Evolutionary conservation across 768 basidiomycete species (phyloP), one percentile per base, ranked within the genome.

Genomic region (Boletus rubroflammeus): DNA sequence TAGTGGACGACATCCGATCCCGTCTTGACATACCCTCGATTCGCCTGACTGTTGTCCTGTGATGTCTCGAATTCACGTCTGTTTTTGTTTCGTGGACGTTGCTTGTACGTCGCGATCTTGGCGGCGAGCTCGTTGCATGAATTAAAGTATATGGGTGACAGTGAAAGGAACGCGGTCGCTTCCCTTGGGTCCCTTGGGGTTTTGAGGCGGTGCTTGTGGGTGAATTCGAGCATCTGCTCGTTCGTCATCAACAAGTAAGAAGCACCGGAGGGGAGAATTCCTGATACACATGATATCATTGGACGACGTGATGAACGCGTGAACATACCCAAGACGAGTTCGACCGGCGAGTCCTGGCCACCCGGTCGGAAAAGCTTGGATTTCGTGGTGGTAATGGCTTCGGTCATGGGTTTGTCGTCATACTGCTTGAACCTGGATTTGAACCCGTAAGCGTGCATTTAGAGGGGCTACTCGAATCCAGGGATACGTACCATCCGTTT

Each of bases 131-230:
- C 72, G 0, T 65, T 47, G 5, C 17, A 19, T 7, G 56, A 61
- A 44, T 47, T 15, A 48, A 82, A 82, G 40, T 69, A 62, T 32
- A 81, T 78, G 0, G 80, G 80, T 0, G 81, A 81, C 8, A 82
- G 57, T 0, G 79, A 81, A 26, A 73, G 68, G 51, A 78, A 80
- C 9, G 73, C 60, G 5, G 48, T 50, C 5, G 67, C 54, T 6
- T 6, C 41, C 55, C 63, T 57, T 0, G 61, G 40, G 0, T 42
- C 49, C 29, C 62, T 64, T 36, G 58, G 63, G 23, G 51, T 26
- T 3, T 2, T 29, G n/a, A 63, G 57, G 5, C 51, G 56, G 17
- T 69, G 52, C 31, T 32, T 58, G 42, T 13, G 61, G 5, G 62
- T 57, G 56, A 64, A 72, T 21, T 34, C 35, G 31, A 36, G 56